Conservation (phyloP, 306 rosid genomes). For the Prunus persica region Prunus_persica_NCBIv2 NC_034013.1:3747501-3748000, state of each 20-base stretch:
- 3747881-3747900: constrained; percentile 46
- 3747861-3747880: not conserved
- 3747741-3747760: not conserved
- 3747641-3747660: no score
- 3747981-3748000: constrained; percentile 98
- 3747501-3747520: constrained; percentile 12
- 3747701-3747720: constrained; percentile 17
- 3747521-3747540: constrained; percentile 30
- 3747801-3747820: not conserved
- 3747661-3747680: not conserved
- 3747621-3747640: not conserved
- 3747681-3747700: not conserved
- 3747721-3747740: constrained; percentile 2
- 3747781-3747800: constrained; percentile 19
- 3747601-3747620: not conserved
- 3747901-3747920: constrained; percentile 59
- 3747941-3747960: constrained; percentile 51
- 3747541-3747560: constrained; percentile 17
- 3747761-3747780: constrained; percentile 11
- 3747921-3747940: constrained; percentile 73
- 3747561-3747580: not conserved
- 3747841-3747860: not conserved
- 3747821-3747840: constrained; percentile 32
- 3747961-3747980: constrained; percentile 74
- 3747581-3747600: constrained; percentile 12